phyloP scores from a whole-genome alignment of 352 stramenopile species.

The Phytopythium cucurbitacearum region DNA sequence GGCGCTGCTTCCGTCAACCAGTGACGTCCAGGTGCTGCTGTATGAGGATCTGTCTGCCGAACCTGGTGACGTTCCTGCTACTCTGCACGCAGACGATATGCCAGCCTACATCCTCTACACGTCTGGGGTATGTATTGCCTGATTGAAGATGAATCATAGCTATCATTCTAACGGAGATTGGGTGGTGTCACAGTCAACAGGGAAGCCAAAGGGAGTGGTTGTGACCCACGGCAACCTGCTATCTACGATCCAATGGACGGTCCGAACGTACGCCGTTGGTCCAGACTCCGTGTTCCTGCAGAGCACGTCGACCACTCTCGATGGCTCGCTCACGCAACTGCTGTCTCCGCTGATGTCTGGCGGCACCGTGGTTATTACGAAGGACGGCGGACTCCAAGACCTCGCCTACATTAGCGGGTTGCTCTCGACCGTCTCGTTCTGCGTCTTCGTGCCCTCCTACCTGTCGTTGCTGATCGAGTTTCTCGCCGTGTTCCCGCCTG shows the following conservation, averaged over 20 bases:
- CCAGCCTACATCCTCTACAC: conserved; percentile 72
- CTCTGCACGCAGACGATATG: conserved; percentile 8
- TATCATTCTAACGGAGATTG: neutral
- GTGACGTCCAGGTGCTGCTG: conserved; percentile 14
- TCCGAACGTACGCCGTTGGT: conserved; percentile 49
- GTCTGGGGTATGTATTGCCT: conserved; percentile 28
- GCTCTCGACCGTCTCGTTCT: conserved; percentile 32
- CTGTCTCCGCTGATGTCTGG: conserved; percentile 44
- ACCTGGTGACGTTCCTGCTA: neutral
- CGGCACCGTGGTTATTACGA: conserved; percentile 34
- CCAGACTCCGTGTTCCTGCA: conserved; percentile 56
- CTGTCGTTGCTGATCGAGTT: conserved; percentile 48
- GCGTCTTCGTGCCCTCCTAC: conserved; percentile 57
- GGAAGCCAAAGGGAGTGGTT: conserved; percentile 65
- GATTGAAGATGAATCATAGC: neutral
- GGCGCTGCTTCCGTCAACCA: conserved; percentile 8
- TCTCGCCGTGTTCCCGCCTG: conserved; percentile 21
- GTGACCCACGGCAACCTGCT: conserved; percentile 55
- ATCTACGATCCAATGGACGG: conserved; percentile 51
- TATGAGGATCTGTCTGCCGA: conserved; percentile 22
- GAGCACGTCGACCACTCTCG: conserved; percentile 52
- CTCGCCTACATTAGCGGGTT: conserved; percentile 30
- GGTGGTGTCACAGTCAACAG: conserved; percentile 32
- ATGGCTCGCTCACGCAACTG: conserved; percentile 56
- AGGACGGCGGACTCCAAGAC: conserved; percentile 42